These are phyloP conservation scores for Parastagonospora avenae DNA, from an alignment of 2,329 filamentous ascomycete species.

Conservation along the genomic window DNA sequence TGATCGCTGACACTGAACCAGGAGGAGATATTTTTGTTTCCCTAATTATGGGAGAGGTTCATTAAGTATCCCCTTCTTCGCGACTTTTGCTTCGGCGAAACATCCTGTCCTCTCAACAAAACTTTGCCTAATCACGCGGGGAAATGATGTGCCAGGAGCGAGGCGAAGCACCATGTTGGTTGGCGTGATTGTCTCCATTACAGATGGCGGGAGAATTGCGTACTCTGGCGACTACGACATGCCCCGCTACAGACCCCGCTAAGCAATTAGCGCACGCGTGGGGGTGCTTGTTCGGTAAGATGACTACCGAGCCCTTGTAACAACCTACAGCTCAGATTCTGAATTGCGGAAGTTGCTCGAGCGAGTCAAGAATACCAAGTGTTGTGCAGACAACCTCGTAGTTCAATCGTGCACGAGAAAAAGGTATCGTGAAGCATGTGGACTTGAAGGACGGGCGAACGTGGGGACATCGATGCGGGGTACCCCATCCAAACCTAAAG, in stretches of 20 bases:
- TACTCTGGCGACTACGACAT: constrained; percentile 21
- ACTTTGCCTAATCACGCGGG: constrained; percentile 20
- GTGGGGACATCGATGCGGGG: too few species aligned
- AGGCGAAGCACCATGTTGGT: constrained; percentile 21
- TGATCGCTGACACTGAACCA: neutral
- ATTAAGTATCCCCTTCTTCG: constrained; percentile 20
- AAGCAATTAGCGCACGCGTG: constrained; percentile 11
- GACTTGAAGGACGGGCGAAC: too few species aligned
- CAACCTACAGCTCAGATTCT: neutral
- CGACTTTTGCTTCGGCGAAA: constrained; percentile 8
- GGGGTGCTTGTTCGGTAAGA: constrained; percentile 18
- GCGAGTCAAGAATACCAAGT: neutral
- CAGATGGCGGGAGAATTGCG: constrained; percentile 32
- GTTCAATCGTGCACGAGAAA: too few species aligned
- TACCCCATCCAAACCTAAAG: too few species aligned
- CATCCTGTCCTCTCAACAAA: constrained; percentile 15
- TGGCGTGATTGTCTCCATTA: constrained; percentile 9
- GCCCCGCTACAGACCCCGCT: constrained; percentile 21
- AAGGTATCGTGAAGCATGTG: too few species aligned
- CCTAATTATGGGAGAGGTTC: constrained; percentile 9
- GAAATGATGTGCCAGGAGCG: constrained; percentile 7
- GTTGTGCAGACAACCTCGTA: neutral
- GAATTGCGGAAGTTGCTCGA: neutral
- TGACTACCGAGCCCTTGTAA: constrained; percentile 15
- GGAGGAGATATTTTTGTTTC: neutral